Base-by-base conservation (phyloP, 2,329 filamentous ascomycete species). In the Ascochyta pisi region DNA sequence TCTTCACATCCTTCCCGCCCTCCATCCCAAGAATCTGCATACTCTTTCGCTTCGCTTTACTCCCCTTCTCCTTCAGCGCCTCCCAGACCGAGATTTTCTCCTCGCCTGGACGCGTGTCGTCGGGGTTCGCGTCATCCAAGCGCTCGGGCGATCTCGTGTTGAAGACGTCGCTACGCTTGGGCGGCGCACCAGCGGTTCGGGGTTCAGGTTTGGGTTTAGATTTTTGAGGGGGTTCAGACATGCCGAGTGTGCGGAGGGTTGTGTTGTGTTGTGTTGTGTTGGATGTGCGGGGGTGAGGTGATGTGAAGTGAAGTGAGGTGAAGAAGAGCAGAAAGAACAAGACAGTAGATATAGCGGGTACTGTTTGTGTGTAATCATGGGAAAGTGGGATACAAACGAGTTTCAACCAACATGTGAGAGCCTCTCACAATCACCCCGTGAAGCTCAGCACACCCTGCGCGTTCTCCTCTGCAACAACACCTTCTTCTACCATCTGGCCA, bases 401-500 rank as follows among this genome's bases (percentile, higher is more conserved):
- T 10, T 3, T 22, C 29, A 6, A 29, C 27, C 13, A 29, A 8
- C 22, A 13, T 26, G 38, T 26, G 38, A 3, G 38, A 19, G 27
- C 19, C 19, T 16, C 6, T 3, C 7, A 33, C 47, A 12, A 29
- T 55, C 27, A 62, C 39, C 46, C 27, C 13, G 50, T 41, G 33
- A 44, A 55, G 3, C 29, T 47, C 44, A 67, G 15, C 41, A 73
- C 45, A 0, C 62, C 65, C 8, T 71, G 64, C 1, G 53, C 67
- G 47, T 69, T 60, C 40, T 68, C 69, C 27, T 52, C 55, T 8
- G 66, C 73, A 19, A 83, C 71, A 60, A 83, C 65, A 3, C 81
- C 81, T 46, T 85, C 83, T 40, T 84, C 83, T 16, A 82, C 77
- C 75, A 83, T 81, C 41, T 82, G 79, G 56, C 80, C 78, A 24